Conservation (phyloP, 1,284 basidiomycete genomes). For the Xanthoconium separans region DNA sequence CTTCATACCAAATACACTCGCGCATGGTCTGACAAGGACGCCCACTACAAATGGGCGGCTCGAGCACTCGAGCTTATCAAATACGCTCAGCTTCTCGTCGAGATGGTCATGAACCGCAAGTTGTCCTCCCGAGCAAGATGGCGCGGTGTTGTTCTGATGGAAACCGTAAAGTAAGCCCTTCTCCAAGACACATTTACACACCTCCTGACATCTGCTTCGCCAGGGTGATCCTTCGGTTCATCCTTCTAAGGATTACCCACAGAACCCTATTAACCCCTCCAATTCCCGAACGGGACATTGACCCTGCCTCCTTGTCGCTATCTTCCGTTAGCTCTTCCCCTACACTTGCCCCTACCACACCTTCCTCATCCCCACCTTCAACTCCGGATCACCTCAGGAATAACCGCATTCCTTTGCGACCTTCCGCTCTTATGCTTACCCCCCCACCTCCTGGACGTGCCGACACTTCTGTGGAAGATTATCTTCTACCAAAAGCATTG, state of each 20-base stretch:
- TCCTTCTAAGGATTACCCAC: conserved; percentile 69
- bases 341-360: conserved; percentile 57
- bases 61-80: conserved; percentile 72
- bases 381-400: conserved; percentile 78
- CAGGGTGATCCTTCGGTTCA: conserved; percentile 72
- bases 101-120: conserved; percentile 81
- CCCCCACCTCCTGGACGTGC: conserved; percentile 49
- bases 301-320: conserved; percentile 64
- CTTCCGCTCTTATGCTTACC: conserved; percentile 53
- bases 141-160: conserved; percentile 73
- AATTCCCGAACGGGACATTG: conserved; percentile 84
- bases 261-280: conserved; percentile 74
- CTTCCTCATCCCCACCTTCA: conserved; percentile 47
- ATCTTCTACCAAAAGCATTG: conserved; percentile 74
- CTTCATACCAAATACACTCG: conserved; percentile 79
- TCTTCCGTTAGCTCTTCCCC: conserved; percentile 55
- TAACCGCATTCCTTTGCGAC: conserved; percentile 64
- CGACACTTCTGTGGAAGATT: conserved; percentile 67
- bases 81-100: conserved; percentile 78
- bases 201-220: conserved; percentile 8
- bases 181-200: neutral
- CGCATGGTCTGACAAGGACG: conserved; percentile 72
- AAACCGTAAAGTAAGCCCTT: conserved; percentile 72
- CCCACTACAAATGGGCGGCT: conserved; percentile 73
- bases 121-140: conserved; percentile 61